Conservation (phyloP, 1,284 basidiomycete species). For the Tremellales sp. region DNA sequence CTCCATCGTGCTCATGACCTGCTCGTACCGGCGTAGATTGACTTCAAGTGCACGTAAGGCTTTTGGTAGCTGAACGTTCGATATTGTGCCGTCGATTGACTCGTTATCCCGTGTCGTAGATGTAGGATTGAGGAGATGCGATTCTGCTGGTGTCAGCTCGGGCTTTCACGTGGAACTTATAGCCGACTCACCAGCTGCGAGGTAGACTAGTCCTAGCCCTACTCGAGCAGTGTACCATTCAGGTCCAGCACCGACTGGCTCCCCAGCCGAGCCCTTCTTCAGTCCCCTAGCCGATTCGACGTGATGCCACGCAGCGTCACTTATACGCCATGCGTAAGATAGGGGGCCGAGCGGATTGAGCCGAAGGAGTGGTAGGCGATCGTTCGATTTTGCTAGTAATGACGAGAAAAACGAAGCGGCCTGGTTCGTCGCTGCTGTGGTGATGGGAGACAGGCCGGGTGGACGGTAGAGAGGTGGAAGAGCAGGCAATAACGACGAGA, state of each 20-base stretch:
- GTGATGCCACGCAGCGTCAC: conserved; percentile 28
- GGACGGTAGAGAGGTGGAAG: conserved; percentile 16
- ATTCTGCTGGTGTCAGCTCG: conserved; percentile 22
- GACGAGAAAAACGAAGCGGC: neutral
- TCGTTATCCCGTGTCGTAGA: neutral
- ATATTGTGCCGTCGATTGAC: neutral
- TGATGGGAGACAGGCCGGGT: conserved; percentile 4
- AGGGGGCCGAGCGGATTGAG: conserved; percentile 32
- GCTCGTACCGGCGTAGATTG: conserved; percentile 24
- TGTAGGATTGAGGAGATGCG: conserved; percentile 35
- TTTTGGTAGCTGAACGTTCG: conserved; percentile 26
- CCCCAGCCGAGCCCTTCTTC: conserved; percentile 31
- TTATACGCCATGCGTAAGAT: conserved; percentile 38
- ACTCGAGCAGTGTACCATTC: conserved; percentile 40
- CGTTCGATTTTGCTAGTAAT: neutral
- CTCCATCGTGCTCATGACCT: conserved; percentile 8
- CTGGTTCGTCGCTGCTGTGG: too few species aligned
- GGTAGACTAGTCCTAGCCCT: conserved; percentile 32
- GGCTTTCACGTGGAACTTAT: neutral
- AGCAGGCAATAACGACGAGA: conserved; percentile 8
- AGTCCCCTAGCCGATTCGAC: conserved; percentile 12
- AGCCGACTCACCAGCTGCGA: conserved; percentile 26
- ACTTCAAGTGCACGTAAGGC: conserved; percentile 23
- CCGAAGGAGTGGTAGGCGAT: conserved; percentile 26
- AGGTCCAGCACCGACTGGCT: conserved; percentile 37